Evolutionary conservation across 306 rosid species (phyloP), one percentile per base, ranked within the genome.

Genomic region (Hippophae tibetana): DNA sequence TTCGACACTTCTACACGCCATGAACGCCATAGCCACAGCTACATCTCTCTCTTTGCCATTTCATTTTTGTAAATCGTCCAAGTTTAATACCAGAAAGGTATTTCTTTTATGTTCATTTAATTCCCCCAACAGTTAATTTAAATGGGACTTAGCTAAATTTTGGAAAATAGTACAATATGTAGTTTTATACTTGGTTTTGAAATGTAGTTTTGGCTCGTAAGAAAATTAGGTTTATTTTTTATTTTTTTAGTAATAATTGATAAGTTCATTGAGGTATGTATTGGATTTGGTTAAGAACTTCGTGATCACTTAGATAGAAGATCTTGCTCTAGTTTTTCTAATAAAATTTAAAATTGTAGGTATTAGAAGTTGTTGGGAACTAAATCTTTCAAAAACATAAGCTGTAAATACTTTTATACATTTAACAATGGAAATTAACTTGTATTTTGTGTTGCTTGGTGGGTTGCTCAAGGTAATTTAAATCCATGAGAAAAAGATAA

Each of bases 11-110:
- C 66, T 74, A 61, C 69, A 68, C 74, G 76, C 93, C 71, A 86
- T 86, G 95, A 74, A 76, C 72, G 83, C 88, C 66, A 78, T 84
- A 45, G 85, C 94, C 13, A 81, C 95, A 54, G 95, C 94, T 65
- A 76, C 97, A 31, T 81, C 89, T 77, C 83, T 82, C 43, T 69
- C 89, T 44, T 61, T 84, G 47, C 97, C 97, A 0, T 57, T 80
- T 43, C 77, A 81, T 43, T 62, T 63, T 11, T 55, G 62, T 54
- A 75, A 78, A 75, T 68, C 94, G 3, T 67, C 90, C 11, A 84
- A 75, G 76, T 71, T 86, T 50, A 80, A 76, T 65, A 42, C 74
- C 65, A 90, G 40, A 65, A 86, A 68, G 94, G 97, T 89, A 61
- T 26, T 61, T 6, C 42, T 6, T 7, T 2, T 8, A 25, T 5